Evolutionary conservation across 306 rosid species (phyloP).

Genomic region (Ochetophila trinervis): DNA sequence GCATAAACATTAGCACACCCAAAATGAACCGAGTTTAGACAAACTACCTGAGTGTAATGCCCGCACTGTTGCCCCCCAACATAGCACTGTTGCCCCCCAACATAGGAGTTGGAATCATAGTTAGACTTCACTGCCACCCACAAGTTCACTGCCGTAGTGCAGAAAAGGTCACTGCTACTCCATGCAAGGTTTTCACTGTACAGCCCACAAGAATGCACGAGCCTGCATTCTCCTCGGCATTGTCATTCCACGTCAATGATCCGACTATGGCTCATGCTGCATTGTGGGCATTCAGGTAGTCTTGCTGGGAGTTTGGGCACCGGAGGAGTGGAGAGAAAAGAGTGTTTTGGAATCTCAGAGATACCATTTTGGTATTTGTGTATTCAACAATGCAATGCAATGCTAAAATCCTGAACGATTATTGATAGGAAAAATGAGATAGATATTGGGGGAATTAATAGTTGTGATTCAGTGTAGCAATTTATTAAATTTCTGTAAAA

Average conservation of each 20-base stretch:
- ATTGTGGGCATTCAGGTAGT: slow-evolving; percentile 40
- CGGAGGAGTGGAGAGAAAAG: background rate
- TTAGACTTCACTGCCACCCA: slow-evolving; percentile 42
- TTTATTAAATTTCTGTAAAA: too few species aligned
- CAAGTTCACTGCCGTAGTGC: slow-evolving; percentile 20
- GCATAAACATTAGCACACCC: slow-evolving; percentile 30
- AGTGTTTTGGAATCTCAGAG: too few species aligned
- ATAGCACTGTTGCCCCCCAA: slow-evolving; percentile 24
- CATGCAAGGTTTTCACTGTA: slow-evolving; percentile 32
- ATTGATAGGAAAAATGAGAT: too few species aligned
- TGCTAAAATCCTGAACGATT: too few species aligned
- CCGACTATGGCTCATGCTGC: slow-evolving; percentile 24
- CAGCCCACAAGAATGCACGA: slow-evolving; percentile 18
- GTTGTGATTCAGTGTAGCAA: too few species aligned
- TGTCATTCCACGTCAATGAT: slow-evolving; percentile 27
- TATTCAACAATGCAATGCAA: too few species aligned
- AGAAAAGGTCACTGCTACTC: slow-evolving; percentile 10
- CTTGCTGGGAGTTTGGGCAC: slow-evolving; percentile 17
- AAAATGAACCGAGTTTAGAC: background rate
- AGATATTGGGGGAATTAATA: too few species aligned
- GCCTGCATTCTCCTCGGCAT: background rate
- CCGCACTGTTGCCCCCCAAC: slow-evolving; percentile 18
- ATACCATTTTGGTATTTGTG: too few species aligned
- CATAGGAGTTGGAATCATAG: slow-evolving; percentile 35
- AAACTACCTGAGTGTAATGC: slow-evolving; percentile 47